Evolutionary conservation across 345 rosid species (phyloP).

Genomic region (Bruguiera parviflora): DNA sequence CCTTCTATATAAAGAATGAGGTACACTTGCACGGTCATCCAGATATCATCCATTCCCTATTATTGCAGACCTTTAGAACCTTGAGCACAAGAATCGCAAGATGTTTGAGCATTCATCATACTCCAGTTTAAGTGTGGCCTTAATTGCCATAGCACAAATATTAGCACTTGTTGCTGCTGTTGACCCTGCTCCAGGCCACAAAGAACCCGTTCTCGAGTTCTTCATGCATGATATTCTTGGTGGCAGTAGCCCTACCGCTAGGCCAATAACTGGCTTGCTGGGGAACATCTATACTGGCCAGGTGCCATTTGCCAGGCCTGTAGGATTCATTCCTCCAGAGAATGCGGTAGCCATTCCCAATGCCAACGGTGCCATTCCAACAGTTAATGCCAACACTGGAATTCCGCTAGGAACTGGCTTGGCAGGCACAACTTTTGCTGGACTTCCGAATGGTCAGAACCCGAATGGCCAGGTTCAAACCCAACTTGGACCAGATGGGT

Average conservation of each 20-base stretch:
- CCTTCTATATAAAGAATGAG: slow-evolving; percentile 41
- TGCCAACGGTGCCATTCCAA: slow-evolving; percentile 84
- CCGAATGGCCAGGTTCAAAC: slow-evolving; percentile 51
- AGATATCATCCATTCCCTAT: slow-evolving; percentile 14
- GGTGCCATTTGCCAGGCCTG: slow-evolving; percentile 84
- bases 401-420: slow-evolving; percentile 89
- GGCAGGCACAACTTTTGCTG: slow-evolving; percentile 66
- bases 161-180: slow-evolving; percentile 33
- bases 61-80: not conserved
- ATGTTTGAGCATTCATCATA: slow-evolving; percentile 44
- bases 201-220: slow-evolving; percentile 60
- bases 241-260: slow-evolving; percentile 81
- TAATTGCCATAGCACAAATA: slow-evolving; percentile 24
- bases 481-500: slow-evolving; percentile 80
- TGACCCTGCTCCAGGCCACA: slow-evolving; percentile 32
- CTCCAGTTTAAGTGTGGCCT: slow-evolving; percentile 25
- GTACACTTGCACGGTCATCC: slow-evolving; percentile 26
- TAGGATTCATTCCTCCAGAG: slow-evolving; percentile 69
- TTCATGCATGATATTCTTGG: slow-evolving; percentile 94
- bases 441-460: slow-evolving; percentile 36
- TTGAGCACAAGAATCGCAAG: slow-evolving; percentile 10
- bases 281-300: slow-evolving; percentile 94
- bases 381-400: slow-evolving; percentile 71
- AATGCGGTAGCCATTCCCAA: slow-evolving; percentile 75
- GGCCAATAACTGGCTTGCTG: slow-evolving; percentile 86